Percentiles rank a stretch among this genome's conserved stretches.
Conservation (phyloP, 306 rosid genomes). For the Cicer chorassanicum region DNA sequence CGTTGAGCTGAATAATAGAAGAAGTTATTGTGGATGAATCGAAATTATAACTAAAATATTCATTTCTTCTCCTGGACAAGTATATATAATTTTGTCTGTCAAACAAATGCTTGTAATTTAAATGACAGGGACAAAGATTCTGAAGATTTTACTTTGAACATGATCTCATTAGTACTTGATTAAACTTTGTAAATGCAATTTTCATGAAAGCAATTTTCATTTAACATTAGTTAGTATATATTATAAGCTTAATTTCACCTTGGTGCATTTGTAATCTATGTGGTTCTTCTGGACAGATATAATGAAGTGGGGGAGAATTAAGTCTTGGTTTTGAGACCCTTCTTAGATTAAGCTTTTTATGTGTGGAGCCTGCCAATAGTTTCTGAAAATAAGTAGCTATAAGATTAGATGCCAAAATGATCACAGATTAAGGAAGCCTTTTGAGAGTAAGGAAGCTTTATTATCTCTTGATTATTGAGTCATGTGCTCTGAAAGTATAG, state of each 20-base stretch:
- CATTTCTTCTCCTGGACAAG: slow-evolving; percentile 34
- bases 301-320: neutral
- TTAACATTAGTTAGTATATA: slow-evolving; percentile 19
- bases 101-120: slow-evolving; percentile 36
- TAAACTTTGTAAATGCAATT: slow-evolving; percentile 37
- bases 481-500: no score
- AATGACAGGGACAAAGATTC: slow-evolving; percentile 13
- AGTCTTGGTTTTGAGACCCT: neutral
- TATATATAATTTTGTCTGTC: slow-evolving; percentile 28
- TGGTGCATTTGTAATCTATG: slow-evolving; percentile 4
- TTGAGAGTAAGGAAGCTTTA: no score
- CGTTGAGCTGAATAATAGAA: slow-evolving; percentile 41
- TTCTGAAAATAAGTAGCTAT: neutral
- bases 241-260: slow-evolving; percentile 7
- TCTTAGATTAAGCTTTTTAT: neutral
- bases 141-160: slow-evolving; percentile 30
- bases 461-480: no score
- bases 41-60: slow-evolving; percentile 33
- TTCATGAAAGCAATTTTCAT: slow-evolving; percentile 5
- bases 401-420: neutral
- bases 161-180: slow-evolving; percentile 22
- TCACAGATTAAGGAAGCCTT: neutral
- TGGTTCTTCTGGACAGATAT: neutral
- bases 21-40: slow-evolving; percentile 46
- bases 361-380: neutral